These are phyloP conservation scores for Aspergillus wentii DNA, from an alignment of 495 filamentous ascomycete genomes.

Conservation along the genomic window DNA sequence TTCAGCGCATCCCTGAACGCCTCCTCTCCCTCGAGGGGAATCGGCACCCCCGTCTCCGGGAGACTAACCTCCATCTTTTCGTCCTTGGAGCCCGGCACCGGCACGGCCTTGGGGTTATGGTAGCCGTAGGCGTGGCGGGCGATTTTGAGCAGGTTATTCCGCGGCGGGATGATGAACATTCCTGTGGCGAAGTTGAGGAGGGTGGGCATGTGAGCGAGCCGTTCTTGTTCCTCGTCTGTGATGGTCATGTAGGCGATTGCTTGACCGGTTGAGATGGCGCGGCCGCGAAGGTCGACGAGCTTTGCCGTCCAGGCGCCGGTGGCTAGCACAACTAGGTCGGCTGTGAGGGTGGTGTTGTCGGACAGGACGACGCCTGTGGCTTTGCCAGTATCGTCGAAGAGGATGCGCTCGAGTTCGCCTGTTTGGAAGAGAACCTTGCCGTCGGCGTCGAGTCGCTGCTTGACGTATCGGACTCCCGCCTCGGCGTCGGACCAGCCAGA, in stretches of 20 bases:
- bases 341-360: constrained; percentile 49
- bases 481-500: constrained; percentile 86
- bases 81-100: constrained; percentile 22
- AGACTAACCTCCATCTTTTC: constrained; percentile 37
- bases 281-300: constrained; percentile 73
- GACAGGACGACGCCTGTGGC: constrained; percentile 52
- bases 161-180: constrained; percentile 79
- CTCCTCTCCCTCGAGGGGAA: constrained; percentile 56
- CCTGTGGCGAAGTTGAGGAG: constrained; percentile 76
- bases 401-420: constrained; percentile 55
- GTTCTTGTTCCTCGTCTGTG: constrained; percentile 59
- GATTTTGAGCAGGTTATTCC: constrained; percentile 67
- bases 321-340: constrained; percentile 73
- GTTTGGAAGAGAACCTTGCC: constrained; percentile 59
- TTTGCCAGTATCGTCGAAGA: constrained; percentile 26
- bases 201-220: constrained; percentile 62
- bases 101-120: constrained; percentile 54
- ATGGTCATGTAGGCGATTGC: constrained; percentile 70
- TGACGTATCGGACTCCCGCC: constrained; percentile 61
- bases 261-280: constrained; percentile 75
- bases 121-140: constrained; percentile 83
- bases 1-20: constrained; percentile 57
- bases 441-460: constrained; percentile 55
- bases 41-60: constrained; percentile 28
- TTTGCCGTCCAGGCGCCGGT: constrained; percentile 79